These are phyloP conservation scores for Chrysosporium queenslandicum DNA, from an alignment of 2,329 filamentous ascomycete genomes.

Conservation along the genomic window DNA sequence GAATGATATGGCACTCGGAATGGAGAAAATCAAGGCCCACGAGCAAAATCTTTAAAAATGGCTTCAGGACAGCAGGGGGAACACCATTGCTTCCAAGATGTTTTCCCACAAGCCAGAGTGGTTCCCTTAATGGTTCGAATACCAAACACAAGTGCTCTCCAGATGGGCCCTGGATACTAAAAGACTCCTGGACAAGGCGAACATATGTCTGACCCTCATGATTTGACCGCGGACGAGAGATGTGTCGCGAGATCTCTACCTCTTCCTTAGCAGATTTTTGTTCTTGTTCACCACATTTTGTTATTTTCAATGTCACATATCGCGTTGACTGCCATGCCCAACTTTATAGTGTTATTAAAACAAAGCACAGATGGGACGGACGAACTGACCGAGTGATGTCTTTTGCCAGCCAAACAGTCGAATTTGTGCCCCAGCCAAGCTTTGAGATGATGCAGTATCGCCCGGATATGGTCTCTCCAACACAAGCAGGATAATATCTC, in stretches of 20 bases:
- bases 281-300: constrained; percentile 22
- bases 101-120: constrained; percentile 26
- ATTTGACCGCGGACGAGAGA: constrained; percentile 22
- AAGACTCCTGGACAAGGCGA: constrained; percentile 28
- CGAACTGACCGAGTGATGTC: constrained; percentile 17
- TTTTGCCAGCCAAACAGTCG: constrained; percentile 30
- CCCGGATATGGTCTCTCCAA: constrained; percentile 15
- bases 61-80: constrained; percentile 25
- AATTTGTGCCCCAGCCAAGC: constrained; percentile 29
- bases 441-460: constrained; percentile 30
- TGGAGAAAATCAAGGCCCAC: constrained; percentile 37
- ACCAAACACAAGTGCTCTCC: constrained; percentile 31
- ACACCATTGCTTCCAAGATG: constrained; percentile 22
- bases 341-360: constrained; percentile 13
- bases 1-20: constrained; percentile 34
- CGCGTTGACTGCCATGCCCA: constrained; percentile 21
- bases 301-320: constrained; percentile 31
- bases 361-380: constrained; percentile 10
- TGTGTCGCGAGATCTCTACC: constrained; percentile 26
- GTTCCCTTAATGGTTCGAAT: constrained; percentile 31
- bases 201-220: constrained; percentile 28
- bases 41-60: constrained; percentile 30
- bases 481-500: constrained; percentile 17
- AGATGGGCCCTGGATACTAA: constrained; percentile 22
- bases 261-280: constrained; percentile 22